Evolutionary conservation across 2,329 filamentous ascomycete genomes (phyloP), one percentile per base, ranked within the genome.

Genomic region (Helicocarpus griseus): DNA sequence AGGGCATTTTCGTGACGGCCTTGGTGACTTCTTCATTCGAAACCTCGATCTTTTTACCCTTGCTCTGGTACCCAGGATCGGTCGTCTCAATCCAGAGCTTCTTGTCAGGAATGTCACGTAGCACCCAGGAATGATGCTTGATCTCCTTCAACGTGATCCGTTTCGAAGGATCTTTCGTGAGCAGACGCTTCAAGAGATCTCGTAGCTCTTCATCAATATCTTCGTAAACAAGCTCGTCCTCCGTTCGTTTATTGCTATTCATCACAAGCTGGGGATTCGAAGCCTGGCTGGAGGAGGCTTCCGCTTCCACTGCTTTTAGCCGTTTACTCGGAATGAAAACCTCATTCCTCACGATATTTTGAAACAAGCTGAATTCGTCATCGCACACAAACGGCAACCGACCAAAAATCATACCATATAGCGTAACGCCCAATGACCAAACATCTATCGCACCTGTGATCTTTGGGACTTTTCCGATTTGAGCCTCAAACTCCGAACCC

Each of bases 361-460:
- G 82, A 73, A 96, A 96, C 73, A 98, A 85, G 55, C 87, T 86
- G 66, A 86, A 96, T 61, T 95, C 89, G 60, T 94, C 90, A 63
- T 93, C 85, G 47, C 89, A 89, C 59, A 94, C 79, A 64, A 97
- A 98, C 0, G 93, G 93, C 38, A 96, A 87, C 49, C 93, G 87
- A 13, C 89, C 93, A 65, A 86, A 98, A 51, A 98, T 83, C 66
- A 98, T 83, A 63, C 91, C 95, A 70, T 96, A 98, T 2, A 98
- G 79, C 0, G 93, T 98, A 19, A 98, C 89, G 21, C 93, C 93
- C 21, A 98, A 76, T 9, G 93, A 95, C 93, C 93, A 98, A 14
- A 98, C 85, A 63, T 98, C 93, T 59, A 98, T 95, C 61, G 94
- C 88, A 60, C 89, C 88, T 4, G 89, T 95, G 38, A 98, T 83